A percentile compares a stretch with the other conserved stretches of the same genome.
phyloP scores from a whole-genome alignment of 2,329 filamentous ascomycete genomes.

The Penicillium sp. region DNA sequence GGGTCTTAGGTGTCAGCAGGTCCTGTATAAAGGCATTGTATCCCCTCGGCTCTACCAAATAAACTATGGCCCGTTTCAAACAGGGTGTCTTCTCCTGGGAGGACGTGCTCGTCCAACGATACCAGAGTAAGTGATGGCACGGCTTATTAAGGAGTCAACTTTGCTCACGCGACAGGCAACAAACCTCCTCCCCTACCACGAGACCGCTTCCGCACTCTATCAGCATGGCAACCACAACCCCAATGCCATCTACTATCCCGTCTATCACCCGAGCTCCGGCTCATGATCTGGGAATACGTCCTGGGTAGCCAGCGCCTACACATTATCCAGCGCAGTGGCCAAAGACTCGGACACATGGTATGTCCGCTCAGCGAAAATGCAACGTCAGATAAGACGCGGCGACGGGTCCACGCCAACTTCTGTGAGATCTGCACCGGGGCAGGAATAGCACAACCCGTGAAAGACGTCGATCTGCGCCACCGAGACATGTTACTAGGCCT shows the following conservation, averaged over 20 bases:
- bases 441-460: conserved; percentile 28
- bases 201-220: conserved; percentile 10
- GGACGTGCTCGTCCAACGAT: conserved; percentile 40
- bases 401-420: conserved; percentile 1
- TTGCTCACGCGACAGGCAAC: conserved; percentile 22
- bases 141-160: neutral
- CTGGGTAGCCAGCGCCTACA: conserved; percentile 34
- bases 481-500: conserved; percentile 27
- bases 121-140: conserved; percentile 33
- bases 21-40: neutral
- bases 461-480: conserved; percentile 16
- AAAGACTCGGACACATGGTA: conserved; percentile 33
- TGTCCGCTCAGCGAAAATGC: conserved; percentile 22
- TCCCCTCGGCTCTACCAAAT: neutral
- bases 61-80: conserved; percentile 34
- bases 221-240: conserved; percentile 19
- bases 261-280: conserved; percentile 36
- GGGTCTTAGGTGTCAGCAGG: neutral
- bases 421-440: conserved; percentile 37
- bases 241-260: conserved; percentile 31
- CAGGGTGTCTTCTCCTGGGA: conserved; percentile 42
- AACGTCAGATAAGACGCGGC: neutral
- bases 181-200: conserved; percentile 27
- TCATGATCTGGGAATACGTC: conserved; percentile 39
- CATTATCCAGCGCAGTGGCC: conserved; percentile 34